Evolutionary conservation across 495 filamentous ascomycete species (phyloP), one percentile per base, ranked within the genome.

Genomic region (Aspergillus nanangensis): DNA sequence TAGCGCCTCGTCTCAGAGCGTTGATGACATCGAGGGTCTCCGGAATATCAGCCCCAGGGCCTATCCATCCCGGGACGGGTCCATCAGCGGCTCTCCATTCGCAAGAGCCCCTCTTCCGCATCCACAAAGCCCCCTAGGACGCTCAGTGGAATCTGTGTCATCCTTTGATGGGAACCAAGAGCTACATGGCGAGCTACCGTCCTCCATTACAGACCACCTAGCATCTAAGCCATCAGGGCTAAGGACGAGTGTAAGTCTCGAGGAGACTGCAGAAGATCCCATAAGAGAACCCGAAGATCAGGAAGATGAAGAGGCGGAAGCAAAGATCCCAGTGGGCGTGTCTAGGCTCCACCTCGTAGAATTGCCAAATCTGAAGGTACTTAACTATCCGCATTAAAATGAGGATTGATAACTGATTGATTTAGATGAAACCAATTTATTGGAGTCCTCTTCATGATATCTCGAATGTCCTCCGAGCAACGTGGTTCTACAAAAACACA

Each of bases 391-490:
- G n/a, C n/a, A n/a, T n/a, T n/a, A n/a, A n/a, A n/a, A n/a, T n/a
- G n/a, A n/a, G n/a, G n/a, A n/a, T n/a, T n/a, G n/a, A n/a, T n/a
- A n/a, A n/a, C n/a, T n/a, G n/a, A n/a, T n/a, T n/a, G n/a, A n/a
- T n/a, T n/a, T 84, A 87, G 67, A 96, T 98, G 90, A 86, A 91
- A 61, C 93, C 93, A 0, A 96, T 97, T 32, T 98, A 98, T 56
- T 98, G 93, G 93, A 90, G 83, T 25, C 92, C 93, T n/a, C 77
- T 96, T 17, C 87, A 95, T 51, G 93, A 98, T 57, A 77, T 95
- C 13, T 84, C 88, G 8, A 72, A 75, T 8, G 91, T 96, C 7
- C 68, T 87, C 56, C 79, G 93, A 32, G 90, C 87, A 1, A 97
- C 93, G 0, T 98, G 93, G 93, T 97, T 98, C 58, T 97, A 96